Evolutionary conservation across 208 protist genomes (phyloP), one percentile per base, ranked within the genome.

Genomic region (Leishmania major): DNA sequence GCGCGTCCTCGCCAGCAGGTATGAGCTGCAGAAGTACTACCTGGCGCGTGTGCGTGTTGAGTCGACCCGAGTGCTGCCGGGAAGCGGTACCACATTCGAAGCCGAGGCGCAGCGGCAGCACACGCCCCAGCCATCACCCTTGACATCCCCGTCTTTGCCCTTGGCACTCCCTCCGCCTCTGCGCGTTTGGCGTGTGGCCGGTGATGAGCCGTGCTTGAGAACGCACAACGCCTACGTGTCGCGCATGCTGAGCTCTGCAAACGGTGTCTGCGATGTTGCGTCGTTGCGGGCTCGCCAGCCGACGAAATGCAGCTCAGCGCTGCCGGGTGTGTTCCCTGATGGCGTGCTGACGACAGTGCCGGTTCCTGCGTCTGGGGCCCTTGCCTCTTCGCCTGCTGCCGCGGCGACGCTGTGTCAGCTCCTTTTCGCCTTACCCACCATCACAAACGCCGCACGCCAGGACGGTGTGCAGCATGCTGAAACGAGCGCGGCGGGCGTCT

Each of bases 1-100:
- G 66, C 72, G 74, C 51, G 45, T 86, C 25, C 22, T 86, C 7
- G 78, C 62, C 37, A 37, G 57, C 31, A 75, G 62, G 35, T 86
- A 81, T 55, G 87, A 83, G 4, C 71, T 90, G 35, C 83, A 87
- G 22, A 90, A 90, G 79, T 82, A 81, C 73, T 90, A 88, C 62
- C 74, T 90, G 25, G 87, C 85, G 5, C 83, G 87, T 70, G 81
- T 84, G 62, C 45, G 64, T 55, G 70, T 55, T 13, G 47, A 74
- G 70, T 55, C 70, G 3, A 31, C 70, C 8, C 31, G 62, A 51
- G 51, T 47, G 40, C 57, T 3, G 35, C 51, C 11, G 19, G 45
- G 28, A 60, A 78, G 51, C 74, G 31, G 53, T n/a, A n/a, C 10
- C 45, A 62, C 17, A 49, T 37, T 10, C 35, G 74, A 47, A 78